A percentile compares a stretch with the other conserved stretches of the same genome.
phyloP scores from a whole-genome alignment of 306 rosid genomes.

The Vigna nakashimae region DNA sequence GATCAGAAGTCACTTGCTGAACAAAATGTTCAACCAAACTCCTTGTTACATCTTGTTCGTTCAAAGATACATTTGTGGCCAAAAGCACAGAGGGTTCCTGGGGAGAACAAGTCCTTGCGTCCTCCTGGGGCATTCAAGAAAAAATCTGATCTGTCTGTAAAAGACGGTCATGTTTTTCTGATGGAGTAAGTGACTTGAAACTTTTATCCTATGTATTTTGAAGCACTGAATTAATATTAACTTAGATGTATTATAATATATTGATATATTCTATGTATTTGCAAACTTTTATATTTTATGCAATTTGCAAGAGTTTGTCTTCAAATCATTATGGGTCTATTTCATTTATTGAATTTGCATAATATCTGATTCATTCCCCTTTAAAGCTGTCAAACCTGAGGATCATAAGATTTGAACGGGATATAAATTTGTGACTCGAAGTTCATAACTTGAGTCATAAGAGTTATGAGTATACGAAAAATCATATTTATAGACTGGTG shows the following conservation, averaged over 20 bases:
- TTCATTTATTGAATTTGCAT: background rate
- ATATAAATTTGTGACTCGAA: no score
- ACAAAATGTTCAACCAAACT: slow-evolving; percentile 88
- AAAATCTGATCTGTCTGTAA: slow-evolving; percentile 91
- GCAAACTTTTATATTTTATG: background rate
- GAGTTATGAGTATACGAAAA: no score
- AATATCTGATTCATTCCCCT: background rate
- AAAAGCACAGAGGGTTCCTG: slow-evolving; percentile 84
- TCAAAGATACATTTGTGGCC: slow-evolving; percentile 80
- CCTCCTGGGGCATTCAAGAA: slow-evolving; percentile 99
- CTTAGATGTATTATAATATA: background rate
- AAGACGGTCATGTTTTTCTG: slow-evolving; percentile 94
- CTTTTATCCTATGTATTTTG: background rate
- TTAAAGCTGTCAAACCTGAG: no score
- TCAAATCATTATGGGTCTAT: slow-evolving; percentile 11
- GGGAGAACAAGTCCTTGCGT: slow-evolving; percentile 86
- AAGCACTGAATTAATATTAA: background rate
- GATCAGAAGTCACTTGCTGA: slow-evolving; percentile 72
- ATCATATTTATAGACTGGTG: no score
- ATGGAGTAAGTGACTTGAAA: slow-evolving; percentile 81
- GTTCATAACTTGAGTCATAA: no score
- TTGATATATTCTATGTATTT: background rate
- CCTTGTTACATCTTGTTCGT: slow-evolving; percentile 96
- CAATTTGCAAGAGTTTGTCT: background rate
- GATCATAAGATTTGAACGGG: no score